Conservation (phyloP, 2,329 filamentous ascomycete genomes). For the Leptographium wingfieldii region DNA sequence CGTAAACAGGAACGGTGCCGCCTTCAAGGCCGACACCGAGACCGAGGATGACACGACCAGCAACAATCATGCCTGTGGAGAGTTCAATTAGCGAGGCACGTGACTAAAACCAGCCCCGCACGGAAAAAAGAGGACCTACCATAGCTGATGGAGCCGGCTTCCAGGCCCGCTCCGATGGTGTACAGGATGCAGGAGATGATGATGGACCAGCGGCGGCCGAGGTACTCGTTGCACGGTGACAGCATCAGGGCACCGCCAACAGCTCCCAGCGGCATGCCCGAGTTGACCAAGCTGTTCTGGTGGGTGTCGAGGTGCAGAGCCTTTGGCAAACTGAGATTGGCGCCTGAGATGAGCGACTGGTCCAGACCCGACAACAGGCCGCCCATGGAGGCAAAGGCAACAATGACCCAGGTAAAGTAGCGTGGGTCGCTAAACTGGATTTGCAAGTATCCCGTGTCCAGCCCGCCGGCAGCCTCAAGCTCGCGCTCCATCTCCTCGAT, state of each 20-base stretch:
- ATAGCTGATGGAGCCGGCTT: constrained; percentile 55
- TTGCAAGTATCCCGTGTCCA: constrained; percentile 21
- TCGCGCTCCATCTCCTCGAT: constrained; percentile 5
- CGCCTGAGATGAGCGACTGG: constrained; percentile 60
- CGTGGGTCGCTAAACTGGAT: constrained; percentile 25
- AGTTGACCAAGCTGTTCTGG: constrained; percentile 54
- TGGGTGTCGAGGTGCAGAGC: constrained; percentile 41
- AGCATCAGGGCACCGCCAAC: constrained; percentile 57
- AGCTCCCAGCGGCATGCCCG: constrained; percentile 59
- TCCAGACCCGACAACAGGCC: constrained; percentile 61
- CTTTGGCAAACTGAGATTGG: constrained; percentile 51
- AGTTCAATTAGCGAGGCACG: neutral
- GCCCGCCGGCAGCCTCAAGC: constrained; percentile 13
- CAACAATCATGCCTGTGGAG: constrained; percentile 48
- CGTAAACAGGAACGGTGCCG: constrained; percentile 62
- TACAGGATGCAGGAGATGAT: constrained; percentile 57
- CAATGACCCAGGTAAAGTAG: constrained; percentile 55
- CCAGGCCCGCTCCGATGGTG: constrained; percentile 55
- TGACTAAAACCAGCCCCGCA: neutral
- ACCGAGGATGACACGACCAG: constrained; percentile 55
- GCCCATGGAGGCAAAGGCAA: constrained; percentile 63
- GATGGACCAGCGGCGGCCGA: constrained; percentile 56
- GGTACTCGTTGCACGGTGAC: constrained; percentile 52
- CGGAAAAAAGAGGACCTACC: constrained; percentile 14
- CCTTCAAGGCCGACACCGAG: constrained; percentile 61